phyloP scores from a whole-genome alignment of 2,329 filamentous ascomycete genomes.

The Talaromyces pinophilus region DNA sequence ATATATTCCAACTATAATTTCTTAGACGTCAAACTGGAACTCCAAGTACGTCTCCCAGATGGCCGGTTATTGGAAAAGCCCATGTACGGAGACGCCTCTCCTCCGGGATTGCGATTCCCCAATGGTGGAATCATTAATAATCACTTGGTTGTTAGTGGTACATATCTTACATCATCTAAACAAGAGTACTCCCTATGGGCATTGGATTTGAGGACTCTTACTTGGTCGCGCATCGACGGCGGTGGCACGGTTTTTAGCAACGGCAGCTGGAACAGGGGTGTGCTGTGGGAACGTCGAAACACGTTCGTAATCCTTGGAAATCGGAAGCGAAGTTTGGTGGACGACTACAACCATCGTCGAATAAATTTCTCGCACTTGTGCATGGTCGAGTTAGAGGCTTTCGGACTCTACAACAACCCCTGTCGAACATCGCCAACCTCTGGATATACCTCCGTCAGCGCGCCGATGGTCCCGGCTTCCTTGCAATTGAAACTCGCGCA shows the following conservation, averaged over 20 bases:
- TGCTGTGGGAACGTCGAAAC: slow-evolving; percentile 90
- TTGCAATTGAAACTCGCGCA: slow-evolving; percentile 52
- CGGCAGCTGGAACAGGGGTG: slow-evolving; percentile 95
- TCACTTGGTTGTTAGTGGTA: slow-evolving; percentile 95
- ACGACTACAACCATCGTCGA: slow-evolving; percentile 96
- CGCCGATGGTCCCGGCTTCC: slow-evolving; percentile 62
- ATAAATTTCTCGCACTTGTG: slow-evolving; percentile 98
- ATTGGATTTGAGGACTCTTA: slow-evolving; percentile 80
- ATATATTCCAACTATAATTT: slow-evolving; percentile 99
- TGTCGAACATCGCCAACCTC: slow-evolving; percentile 75
- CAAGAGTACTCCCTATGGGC: slow-evolving; percentile 98
- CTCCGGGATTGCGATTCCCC: slow-evolving; percentile 89
- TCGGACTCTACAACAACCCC: slow-evolving; percentile 95
- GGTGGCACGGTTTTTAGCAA: slow-evolving; percentile 92
- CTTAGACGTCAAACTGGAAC: slow-evolving; percentile 89
- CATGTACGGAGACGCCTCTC: slow-evolving; percentile 80
- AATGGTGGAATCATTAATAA: slow-evolving; percentile 95
- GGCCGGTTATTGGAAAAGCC: slow-evolving; percentile 81
- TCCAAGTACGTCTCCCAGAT: slow-evolving; percentile 84
- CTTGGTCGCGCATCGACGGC: slow-evolving; percentile 94
- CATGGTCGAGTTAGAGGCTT: slow-evolving; percentile 94
- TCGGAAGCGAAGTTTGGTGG: slow-evolving; percentile 86
- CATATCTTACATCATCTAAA: slow-evolving; percentile 95
- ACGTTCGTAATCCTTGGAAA: slow-evolving; percentile 95
- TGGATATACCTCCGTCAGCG: slow-evolving; percentile 81